Conservation (phyloP, 73 alveolate species). For the Stentor roeselii region DNA sequence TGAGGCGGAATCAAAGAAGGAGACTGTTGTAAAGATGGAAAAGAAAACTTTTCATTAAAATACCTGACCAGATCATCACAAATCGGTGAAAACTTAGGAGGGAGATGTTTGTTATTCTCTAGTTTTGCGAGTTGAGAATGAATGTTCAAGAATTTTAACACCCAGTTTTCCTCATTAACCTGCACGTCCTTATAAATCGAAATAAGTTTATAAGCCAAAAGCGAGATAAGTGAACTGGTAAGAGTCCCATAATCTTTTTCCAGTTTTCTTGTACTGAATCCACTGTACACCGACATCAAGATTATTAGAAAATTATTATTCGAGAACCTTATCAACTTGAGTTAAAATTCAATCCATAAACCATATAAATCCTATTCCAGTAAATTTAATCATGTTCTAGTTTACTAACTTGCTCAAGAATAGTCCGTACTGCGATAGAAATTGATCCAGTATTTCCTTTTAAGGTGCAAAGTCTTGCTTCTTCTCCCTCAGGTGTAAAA, state of each 20-base stretch:
- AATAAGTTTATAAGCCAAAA: too few species aligned
- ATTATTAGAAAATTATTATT: too few species aligned
- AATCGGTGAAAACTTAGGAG: not conserved
- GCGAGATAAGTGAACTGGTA: not conserved
- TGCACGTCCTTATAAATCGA: not conserved
- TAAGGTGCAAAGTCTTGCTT: constrained; percentile 24
- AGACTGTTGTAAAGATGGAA: not conserved
- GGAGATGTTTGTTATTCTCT: not conserved
- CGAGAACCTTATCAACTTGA: too few species aligned
- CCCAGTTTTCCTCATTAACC: not conserved
- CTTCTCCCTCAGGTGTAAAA: constrained; percentile 12
- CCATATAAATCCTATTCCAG: constrained; percentile 6
- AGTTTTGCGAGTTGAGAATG: not conserved
- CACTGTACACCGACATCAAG: not conserved
- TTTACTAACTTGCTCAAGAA: constrained; percentile 19
- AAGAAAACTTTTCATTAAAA: not conserved
- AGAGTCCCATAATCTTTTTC: not conserved
- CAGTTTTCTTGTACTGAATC: not conserved
- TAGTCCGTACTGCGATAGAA: constrained; percentile 15
- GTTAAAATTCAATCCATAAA: too few species aligned
- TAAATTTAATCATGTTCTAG: constrained; percentile 23
- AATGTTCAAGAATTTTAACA: not conserved
- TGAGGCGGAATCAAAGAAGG: not conserved
- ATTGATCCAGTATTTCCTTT: constrained; percentile 20
- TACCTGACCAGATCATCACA: not conserved